A percentile compares a stretch with the other conserved stretches of the same genome.
phyloP scores from a whole-genome alignment of 2,329 filamentous ascomycete species.

The Monosporascus sp. region DNA sequence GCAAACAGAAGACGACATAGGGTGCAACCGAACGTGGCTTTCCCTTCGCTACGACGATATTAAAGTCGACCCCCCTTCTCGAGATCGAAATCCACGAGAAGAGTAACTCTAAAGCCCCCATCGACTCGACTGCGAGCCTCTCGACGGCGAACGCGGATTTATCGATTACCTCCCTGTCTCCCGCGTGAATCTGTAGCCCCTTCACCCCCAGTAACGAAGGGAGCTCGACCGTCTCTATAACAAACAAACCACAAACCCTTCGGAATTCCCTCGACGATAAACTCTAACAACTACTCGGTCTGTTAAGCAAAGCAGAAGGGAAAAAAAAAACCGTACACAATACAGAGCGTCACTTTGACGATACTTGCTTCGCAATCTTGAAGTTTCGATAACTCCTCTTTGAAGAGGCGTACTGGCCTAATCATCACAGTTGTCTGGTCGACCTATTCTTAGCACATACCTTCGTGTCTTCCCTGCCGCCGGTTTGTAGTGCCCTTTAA shows the following conservation, averaged over 20 bases:
- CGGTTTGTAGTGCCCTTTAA: too few relatives aligned
- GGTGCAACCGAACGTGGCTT: neutral
- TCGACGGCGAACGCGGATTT: too few relatives aligned
- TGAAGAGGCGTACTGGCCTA: too few relatives aligned
- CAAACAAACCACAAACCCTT: neutral
- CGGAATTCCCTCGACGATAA: neutral
- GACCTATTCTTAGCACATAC: too few relatives aligned
- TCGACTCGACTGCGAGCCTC: neutral
- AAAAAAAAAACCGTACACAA: too few relatives aligned
- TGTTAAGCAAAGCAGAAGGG: neutral
- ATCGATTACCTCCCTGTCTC: neutral
- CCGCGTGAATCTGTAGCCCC: neutral
- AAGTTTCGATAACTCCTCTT: too few relatives aligned
- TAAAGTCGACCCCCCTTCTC: neutral
- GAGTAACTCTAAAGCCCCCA: neutral
- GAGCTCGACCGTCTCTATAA: neutral
- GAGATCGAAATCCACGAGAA: neutral
- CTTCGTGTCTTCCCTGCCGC: too few relatives aligned
- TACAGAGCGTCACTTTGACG: too few relatives aligned
- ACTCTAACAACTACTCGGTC: neutral
- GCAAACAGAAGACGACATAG: neutral
- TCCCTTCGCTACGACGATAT: neutral
- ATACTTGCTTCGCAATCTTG: too few relatives aligned
- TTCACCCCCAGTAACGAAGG: neutral
- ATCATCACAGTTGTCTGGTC: too few relatives aligned